Evolutionary conservation across 306 rosid species (phyloP), one percentile per base, ranked within the genome.

Genomic region (Lathyrus tuberosus): DNA sequence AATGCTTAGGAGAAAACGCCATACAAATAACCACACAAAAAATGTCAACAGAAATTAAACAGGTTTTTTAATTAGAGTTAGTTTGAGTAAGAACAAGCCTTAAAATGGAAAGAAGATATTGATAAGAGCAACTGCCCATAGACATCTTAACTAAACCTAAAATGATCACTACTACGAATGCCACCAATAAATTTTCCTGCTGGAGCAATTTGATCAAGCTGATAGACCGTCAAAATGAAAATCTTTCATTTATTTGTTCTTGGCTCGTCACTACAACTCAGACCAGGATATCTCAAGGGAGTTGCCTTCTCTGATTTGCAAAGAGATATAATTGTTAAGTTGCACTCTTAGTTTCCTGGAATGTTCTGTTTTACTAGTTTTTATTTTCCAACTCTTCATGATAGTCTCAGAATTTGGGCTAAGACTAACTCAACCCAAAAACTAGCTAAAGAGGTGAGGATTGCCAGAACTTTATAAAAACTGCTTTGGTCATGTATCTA

Each of bases 101-200:
- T 37, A 52, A 42, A 77, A 42, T 61, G 56, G 38, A 76, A 65
- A 63, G 18, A 65, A 63, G 18, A 37, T 17, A 67, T 18, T 44
- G 59, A 62, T 15, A 62, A 35, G 60, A 49, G 65, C 53, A 33
- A 58, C 47, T 30, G 22, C 16, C 28, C 33, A 44, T 26, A 15
- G 37, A 69, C 64, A 65, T 62, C 67, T 57, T 57, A 60, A 52
- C 10, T 24, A 41, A 52, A 79, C 73, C 52, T 62, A 66, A 58
- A 75, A 46, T 16, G 42, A 47, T 37, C 42, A 57, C 64, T 69
- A 70, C 68, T 62, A 48, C 40, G 17, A 42, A 28, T 46, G 59
- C 35, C 70, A 48, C 20, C 53, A 26, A 28, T 20, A 57, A 66
- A 64, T 33, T 59, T 44, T 67, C 58, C 31, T 16, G 58, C 59